phyloP scores from a whole-genome alignment of 139 green algal species.

The Chloropicon primus region DNA sequence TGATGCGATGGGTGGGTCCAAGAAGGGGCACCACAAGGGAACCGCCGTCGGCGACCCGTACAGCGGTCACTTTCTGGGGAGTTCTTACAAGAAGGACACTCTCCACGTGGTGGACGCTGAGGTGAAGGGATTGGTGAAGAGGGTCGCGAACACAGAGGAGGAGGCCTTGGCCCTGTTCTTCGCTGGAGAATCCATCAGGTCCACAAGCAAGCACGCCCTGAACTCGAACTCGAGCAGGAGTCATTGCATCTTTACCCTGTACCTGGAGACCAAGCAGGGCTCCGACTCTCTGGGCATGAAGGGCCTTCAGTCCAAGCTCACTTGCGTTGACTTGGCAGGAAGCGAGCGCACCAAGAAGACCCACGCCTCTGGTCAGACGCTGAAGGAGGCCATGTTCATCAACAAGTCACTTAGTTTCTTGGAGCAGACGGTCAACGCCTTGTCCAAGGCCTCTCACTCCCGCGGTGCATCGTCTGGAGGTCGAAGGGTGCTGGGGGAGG shows the following conservation, averaged over 20 bases:
- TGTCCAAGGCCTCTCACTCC: conserved; percentile 20
- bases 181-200: conserved; percentile 39
- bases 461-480: no score
- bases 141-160: conserved; percentile 41
- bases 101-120: background rate
- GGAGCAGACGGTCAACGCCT: conserved; percentile 63
- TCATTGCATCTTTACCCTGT: conserved; percentile 58
- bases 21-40: background rate
- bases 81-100: background rate
- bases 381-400: conserved; percentile 63
- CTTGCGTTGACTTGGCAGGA: conserved; percentile 64
- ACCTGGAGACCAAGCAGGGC: conserved; percentile 12
- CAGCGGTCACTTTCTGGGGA: background rate
- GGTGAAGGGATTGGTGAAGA: conserved; percentile 31
- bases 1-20: background rate
- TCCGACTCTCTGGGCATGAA: background rate
- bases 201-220: conserved; percentile 39
- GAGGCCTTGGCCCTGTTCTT: conserved; percentile 58
- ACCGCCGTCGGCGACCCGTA: background rate
- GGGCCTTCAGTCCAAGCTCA: conserved; percentile 25
- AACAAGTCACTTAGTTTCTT: conserved; percentile 72
- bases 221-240: conserved; percentile 38
- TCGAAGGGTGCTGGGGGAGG: background rate
- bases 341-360: conserved; percentile 71
- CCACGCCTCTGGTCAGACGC: conserved; percentile 19